Evolutionary conservation across 2,329 filamentous ascomycete species (phyloP).

Genomic region (Alternaria infectoria): DNA sequence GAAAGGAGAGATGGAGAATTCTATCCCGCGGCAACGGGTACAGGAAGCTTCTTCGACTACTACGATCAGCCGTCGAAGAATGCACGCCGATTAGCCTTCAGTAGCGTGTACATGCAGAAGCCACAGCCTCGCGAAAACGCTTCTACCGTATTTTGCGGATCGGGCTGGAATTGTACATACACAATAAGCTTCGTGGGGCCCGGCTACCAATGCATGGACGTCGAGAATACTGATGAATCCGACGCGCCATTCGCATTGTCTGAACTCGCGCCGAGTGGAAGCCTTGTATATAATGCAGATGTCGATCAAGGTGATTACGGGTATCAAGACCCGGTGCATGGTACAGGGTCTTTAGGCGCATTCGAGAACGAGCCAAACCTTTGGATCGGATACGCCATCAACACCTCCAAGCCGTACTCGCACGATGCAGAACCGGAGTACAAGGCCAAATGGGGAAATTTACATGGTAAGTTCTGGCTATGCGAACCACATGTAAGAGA

Average conservation of each 20-base stretch:
- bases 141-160: slow-evolving; percentile 35
- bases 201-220: slow-evolving; percentile 46
- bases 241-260: slow-evolving; percentile 39
- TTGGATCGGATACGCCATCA: slow-evolving; percentile 46
- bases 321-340: slow-evolving; percentile 33
- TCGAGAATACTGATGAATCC: slow-evolving; percentile 15
- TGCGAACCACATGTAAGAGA: background rate
- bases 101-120: slow-evolving; percentile 42
- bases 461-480: slow-evolving; percentile 19
- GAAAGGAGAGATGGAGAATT: background rate
- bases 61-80: slow-evolving; percentile 48
- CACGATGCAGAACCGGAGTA: slow-evolving; percentile 23
- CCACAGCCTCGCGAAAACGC: slow-evolving; percentile 34
- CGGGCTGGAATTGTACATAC: slow-evolving; percentile 48
- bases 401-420: slow-evolving; percentile 33
- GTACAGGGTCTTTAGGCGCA: slow-evolving; percentile 35
- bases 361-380: slow-evolving; percentile 45
- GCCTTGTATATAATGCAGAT: slow-evolving; percentile 37
- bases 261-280: slow-evolving; percentile 40
- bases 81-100: slow-evolving; percentile 38
- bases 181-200: slow-evolving; percentile 42
- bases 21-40: background rate
- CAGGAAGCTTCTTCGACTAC: slow-evolving; percentile 41
- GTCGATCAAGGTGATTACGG: slow-evolving; percentile 43
- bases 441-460: slow-evolving; percentile 35